These are phyloP conservation scores for Pythium rhizo-oryzae DNA, from an alignment of 352 stramenopile species.

Conservation along the genomic window DNA sequence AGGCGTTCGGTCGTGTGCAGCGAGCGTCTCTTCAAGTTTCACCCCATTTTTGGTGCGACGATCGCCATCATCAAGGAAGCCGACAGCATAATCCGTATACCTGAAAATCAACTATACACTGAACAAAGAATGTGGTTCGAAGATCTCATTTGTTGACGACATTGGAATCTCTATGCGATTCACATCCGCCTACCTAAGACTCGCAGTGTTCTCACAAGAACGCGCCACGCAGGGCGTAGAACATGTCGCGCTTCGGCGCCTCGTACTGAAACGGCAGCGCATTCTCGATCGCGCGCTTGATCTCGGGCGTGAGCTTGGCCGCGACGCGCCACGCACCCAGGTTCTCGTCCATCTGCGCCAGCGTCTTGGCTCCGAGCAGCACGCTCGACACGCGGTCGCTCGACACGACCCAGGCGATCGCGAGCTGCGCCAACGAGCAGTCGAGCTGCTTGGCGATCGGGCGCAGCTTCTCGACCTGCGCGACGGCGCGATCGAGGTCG, in stretches of 20 bases:
- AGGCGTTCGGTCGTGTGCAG: too few species aligned
- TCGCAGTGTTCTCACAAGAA: neutral
- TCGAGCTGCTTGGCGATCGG: slow-evolving; percentile 36
- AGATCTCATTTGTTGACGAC: too few species aligned
- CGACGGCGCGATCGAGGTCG: slow-evolving; percentile 29
- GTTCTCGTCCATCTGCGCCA: slow-evolving; percentile 52
- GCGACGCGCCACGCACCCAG: slow-evolving; percentile 34
- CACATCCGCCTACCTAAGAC: too few species aligned
- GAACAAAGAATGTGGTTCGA: too few species aligned
- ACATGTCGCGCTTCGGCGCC: neutral
- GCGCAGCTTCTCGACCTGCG: slow-evolving; percentile 29
- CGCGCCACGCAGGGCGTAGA: slow-evolving; percentile 1
- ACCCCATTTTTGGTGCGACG: too few species aligned
- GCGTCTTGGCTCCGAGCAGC: slow-evolving; percentile 40
- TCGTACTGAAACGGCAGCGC: slow-evolving; percentile 33
- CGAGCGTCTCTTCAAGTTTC: too few species aligned
- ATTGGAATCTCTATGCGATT: too few species aligned
- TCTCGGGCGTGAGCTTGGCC: slow-evolving; percentile 42
- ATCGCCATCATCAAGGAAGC: too few species aligned
- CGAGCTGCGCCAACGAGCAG: slow-evolving; percentile 42
- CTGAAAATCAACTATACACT: too few species aligned
- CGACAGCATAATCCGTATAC: too few species aligned
- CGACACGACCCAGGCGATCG: slow-evolving; percentile 45
- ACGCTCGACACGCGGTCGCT: slow-evolving; percentile 47
- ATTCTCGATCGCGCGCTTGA: slow-evolving; percentile 39